Conservation (phyloP, 1,284 basidiomycete species). For the Trichosporon sp. region DNA sequence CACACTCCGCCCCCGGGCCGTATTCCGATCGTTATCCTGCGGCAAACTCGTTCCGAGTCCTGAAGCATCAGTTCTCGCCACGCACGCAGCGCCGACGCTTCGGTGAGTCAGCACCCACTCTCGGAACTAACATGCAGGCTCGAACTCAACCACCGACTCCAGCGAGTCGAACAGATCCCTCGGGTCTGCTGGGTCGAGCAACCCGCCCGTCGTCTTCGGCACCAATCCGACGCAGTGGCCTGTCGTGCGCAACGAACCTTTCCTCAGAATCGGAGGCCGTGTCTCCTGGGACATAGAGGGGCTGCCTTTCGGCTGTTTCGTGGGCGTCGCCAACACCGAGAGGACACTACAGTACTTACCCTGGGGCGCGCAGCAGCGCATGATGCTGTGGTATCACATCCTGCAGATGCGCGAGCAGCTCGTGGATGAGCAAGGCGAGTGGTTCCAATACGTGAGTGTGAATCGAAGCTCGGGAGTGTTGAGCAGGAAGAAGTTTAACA, state of each 20-base stretch:
- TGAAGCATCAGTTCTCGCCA: conserved; percentile 1
- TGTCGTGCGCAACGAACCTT: not conserved
- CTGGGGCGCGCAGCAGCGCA: conserved; percentile 1
- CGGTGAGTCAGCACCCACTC: not conserved
- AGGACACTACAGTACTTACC: not conserved
- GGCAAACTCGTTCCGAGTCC: not conserved
- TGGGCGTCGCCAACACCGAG: not conserved
- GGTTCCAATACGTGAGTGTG: conserved; percentile 14
- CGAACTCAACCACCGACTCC: not conserved
- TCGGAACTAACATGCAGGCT: not conserved
- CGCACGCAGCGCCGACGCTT: not conserved
- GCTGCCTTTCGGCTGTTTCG: not conserved
- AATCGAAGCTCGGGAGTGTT: no score
- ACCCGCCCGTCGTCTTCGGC: not conserved
- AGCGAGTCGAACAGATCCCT: no score
- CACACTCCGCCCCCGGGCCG: not conserved
- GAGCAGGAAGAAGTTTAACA: not conserved
- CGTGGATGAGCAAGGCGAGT: not conserved
- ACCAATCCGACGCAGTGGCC: not conserved
- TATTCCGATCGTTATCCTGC: not conserved
- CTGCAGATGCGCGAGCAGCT: not conserved
- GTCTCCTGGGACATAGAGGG: not conserved
- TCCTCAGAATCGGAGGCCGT: not conserved
- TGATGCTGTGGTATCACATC: not conserved
- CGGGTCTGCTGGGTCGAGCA: not conserved